phyloP scores from a whole-genome alignment of 768 basidiomycete genomes.

The Rhodotorula kratochvilovae region DNA sequence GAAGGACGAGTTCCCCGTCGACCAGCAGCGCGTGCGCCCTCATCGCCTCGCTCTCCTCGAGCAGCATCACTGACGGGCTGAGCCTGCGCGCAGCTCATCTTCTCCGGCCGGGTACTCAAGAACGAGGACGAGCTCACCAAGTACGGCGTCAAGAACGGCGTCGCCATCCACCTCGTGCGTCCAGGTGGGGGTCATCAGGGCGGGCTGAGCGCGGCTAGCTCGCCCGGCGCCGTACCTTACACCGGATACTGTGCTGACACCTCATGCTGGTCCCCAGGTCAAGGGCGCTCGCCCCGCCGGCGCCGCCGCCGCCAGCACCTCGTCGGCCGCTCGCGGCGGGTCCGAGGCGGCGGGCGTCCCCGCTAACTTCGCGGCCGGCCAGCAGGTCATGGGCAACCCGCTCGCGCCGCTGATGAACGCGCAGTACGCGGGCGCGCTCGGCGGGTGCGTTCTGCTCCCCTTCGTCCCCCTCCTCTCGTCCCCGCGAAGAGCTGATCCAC shows the following conservation, averaged over 20 bases:
- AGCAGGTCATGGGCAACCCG: constrained; percentile 49
- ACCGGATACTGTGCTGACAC: constrained; percentile 49
- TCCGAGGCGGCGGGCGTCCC: constrained; percentile 48
- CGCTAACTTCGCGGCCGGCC: constrained; percentile 63
- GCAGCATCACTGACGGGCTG: background rate
- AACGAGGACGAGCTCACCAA: constrained; percentile 36
- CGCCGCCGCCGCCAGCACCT: constrained; percentile 51
- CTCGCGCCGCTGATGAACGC: constrained; percentile 44
- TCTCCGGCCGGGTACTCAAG: constrained; percentile 63
- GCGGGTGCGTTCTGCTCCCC: constrained; percentile 42
- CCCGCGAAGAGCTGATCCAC: background rate
- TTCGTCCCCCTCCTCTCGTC: background rate
- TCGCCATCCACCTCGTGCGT: constrained; percentile 32
- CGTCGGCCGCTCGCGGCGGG: constrained; percentile 68
- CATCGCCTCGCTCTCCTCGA: background rate
- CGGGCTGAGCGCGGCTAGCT: background rate
- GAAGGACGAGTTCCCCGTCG: constrained; percentile 49
- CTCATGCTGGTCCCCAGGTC: constrained; percentile 4
- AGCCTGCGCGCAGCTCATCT: constrained; percentile 58
- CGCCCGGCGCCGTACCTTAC: background rate
- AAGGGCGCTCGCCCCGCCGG: constrained; percentile 32
- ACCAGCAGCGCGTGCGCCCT: constrained; percentile 60
- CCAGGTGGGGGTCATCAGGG: background rate
- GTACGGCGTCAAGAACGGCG: constrained; percentile 31
- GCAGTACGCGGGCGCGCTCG: constrained; percentile 48